phyloP scores from a whole-genome alignment of 768 basidiomycete genomes.

The Trametes maxima region DNA sequence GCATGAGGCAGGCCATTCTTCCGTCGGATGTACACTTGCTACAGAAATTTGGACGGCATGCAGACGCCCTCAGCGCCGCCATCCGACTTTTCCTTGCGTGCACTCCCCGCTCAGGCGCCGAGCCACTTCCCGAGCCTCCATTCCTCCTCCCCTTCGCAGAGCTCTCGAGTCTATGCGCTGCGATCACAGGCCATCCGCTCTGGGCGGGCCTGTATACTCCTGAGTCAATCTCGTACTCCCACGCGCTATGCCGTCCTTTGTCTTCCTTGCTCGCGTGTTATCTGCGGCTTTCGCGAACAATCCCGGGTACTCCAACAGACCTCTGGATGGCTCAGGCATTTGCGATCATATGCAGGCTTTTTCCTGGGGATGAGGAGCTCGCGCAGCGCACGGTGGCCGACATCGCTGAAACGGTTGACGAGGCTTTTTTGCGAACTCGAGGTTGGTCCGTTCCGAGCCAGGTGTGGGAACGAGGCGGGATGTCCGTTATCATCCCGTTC shows the following conservation, averaged over 20 bases:
- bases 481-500: conserved; percentile 62
- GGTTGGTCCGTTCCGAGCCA: conserved; percentile 40
- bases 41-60: conserved; percentile 38
- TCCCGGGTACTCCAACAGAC: conserved; percentile 57
- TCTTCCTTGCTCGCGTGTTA: conserved; percentile 56
- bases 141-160: conserved; percentile 61
- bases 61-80: conserved; percentile 45
- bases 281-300: conserved; percentile 57
- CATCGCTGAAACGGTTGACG: conserved; percentile 40
- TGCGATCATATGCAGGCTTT: conserved; percentile 52
- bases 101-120: conserved; percentile 45
- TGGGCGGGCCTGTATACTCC: conserved; percentile 45
- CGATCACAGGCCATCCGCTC: conserved; percentile 50
- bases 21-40: conserved; percentile 20
- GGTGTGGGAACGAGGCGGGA: conserved; percentile 55
- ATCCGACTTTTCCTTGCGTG: conserved; percentile 70
- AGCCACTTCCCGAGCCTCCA: conserved; percentile 50
- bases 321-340: conserved; percentile 72
- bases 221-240: conserved; percentile 33
- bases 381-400: conserved; percentile 48
- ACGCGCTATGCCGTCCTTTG: conserved; percentile 50
- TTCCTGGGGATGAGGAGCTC: conserved; percentile 76
- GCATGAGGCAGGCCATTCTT: conserved; percentile 15
- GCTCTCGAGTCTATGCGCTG: conserved; percentile 55
- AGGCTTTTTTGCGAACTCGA: conserved; percentile 43